Evolutionary conservation across 2,329 filamentous ascomycete species (phyloP), one percentile per base, ranked within the genome.

Genomic region (Keithomyces neogunnii): DNA sequence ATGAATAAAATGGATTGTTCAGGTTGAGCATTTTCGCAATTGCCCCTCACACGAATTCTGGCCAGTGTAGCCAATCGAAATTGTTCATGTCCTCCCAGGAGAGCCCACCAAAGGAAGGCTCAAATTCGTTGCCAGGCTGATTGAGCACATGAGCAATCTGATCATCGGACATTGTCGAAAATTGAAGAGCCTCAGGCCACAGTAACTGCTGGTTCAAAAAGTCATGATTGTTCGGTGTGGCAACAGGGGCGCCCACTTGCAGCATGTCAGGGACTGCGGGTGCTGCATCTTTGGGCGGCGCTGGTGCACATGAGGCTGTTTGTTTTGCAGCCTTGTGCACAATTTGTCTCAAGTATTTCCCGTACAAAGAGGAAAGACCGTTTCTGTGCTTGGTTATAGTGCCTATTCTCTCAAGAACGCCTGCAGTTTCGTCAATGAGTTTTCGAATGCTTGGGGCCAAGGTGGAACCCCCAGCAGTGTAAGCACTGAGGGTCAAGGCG

Each of bases 81-180:
- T 75, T 77, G 39, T 74, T 73, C 64, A 79, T 74, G 45, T 84
- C 79, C 39, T 83, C 79, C 67, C 81, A 76, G 0, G 78, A 76
- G 7, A 84, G 68, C 55, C 79, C 76, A 5, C 75, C 73, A 52
- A 80, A 73, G 3, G 71, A 73, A 1, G 74, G 70, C 19, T 81
- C 77, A 54, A 85, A 78, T 13, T 77, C 75, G 30, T 81, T 77
- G 3, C 77, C 81, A 1, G 81, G 79, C 55, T 80, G 77, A 59
- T 83, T 84, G 31, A 86, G 73, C 4, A 82, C 80, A 56, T 85
- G 81, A 4, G 81, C 74, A 45, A 86, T 83, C 60, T 87, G 82
- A 52, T 84, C 76, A 52, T 85, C 81, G 1, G 83, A 86, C 84
- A 87, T 87, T 33, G 81, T 72, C 2, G 81, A 85, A 62, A 86